phyloP scores from a whole-genome alignment of 331 rosid genomes.

The Erythrophleum ivorense region DNA sequence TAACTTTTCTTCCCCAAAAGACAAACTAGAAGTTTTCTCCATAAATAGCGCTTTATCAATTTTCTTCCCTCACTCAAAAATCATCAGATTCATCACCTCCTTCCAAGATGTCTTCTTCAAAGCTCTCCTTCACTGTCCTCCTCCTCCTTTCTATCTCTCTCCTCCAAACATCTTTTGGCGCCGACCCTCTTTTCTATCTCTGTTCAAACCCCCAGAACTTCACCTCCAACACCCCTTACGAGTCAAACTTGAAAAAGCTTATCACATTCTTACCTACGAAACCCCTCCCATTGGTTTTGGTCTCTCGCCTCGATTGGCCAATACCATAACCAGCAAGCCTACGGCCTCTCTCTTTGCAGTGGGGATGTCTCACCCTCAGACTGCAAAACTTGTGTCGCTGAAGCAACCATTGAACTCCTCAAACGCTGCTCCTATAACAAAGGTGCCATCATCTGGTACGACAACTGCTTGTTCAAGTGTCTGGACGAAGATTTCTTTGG shows the following conservation, averaged over 20 bases:
- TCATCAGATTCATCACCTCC: background rate
- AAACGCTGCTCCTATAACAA: background rate
- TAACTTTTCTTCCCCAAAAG: background rate
- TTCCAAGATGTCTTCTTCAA: background rate
- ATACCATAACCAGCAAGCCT: slow-evolving; percentile 22
- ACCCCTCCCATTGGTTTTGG: slow-evolving; percentile 53
- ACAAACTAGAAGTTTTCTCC: background rate
- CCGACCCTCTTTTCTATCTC: background rate
- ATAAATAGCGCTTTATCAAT: slow-evolving; percentile 11
- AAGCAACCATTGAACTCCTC: slow-evolving; percentile 3
- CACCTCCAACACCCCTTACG: slow-evolving; percentile 36
- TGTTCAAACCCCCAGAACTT: slow-evolving; percentile 37
- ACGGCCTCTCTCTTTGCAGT: slow-evolving; percentile 40
- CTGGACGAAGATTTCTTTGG: slow-evolving; percentile 42
- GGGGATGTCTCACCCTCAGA: slow-evolving; percentile 13
- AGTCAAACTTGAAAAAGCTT: slow-evolving; percentile 36
- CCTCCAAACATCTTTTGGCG: slow-evolving; percentile 30
- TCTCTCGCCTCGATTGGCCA: slow-evolving; percentile 30
- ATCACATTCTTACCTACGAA: slow-evolving; percentile 37
- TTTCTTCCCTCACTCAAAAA: background rate
- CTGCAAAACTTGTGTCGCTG: slow-evolving; percentile 21
- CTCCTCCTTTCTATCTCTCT: background rate
- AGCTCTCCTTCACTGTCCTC: background rate
- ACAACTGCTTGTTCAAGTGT: slow-evolving; percentile 47
- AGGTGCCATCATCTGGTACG: slow-evolving; percentile 27